phyloP scores from a whole-genome alignment of 2,329 filamentous ascomycete species.

The Sarocladium strictum region DNA sequence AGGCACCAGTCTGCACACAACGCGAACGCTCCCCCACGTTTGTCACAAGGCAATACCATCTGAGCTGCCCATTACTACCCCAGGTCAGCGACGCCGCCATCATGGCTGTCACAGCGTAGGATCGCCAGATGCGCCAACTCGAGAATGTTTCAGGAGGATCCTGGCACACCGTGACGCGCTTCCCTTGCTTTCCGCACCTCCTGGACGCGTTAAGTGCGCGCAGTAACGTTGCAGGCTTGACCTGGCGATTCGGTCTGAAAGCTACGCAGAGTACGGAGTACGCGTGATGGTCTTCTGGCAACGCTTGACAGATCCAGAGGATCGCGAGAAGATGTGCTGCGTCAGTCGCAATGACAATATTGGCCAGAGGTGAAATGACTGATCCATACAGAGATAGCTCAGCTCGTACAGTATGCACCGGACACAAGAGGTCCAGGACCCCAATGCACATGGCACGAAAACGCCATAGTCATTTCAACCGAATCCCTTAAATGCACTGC shows the following conservation, averaged over 20 bases:
- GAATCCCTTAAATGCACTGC: too few relatives aligned
- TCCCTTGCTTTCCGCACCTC: background rate
- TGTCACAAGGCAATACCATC: slow-evolving; percentile 2
- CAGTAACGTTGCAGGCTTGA: slow-evolving; percentile 4
- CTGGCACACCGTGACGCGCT: background rate
- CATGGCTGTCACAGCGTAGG: slow-evolving; percentile 2
- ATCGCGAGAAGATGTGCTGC: background rate
- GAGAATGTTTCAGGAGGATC: background rate
- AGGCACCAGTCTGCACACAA: slow-evolving; percentile 1
- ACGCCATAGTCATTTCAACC: too few relatives aligned
- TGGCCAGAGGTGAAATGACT: too few relatives aligned
- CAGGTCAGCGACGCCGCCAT: slow-evolving; percentile 3
- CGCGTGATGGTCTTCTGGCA: background rate
- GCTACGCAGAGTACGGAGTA: too few relatives aligned
- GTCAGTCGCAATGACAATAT: background rate
- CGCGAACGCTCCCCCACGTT: slow-evolving; percentile 6
- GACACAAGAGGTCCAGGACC: too few relatives aligned
- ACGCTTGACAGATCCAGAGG: background rate
- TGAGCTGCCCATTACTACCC: slow-evolving; percentile 7
- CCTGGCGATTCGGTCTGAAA: too few relatives aligned
- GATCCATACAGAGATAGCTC: too few relatives aligned
- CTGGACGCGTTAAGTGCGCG: slow-evolving; percentile 1
- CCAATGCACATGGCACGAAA: too few relatives aligned
- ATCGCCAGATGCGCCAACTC: background rate
- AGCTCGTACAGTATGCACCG: too few relatives aligned